Evolutionary conservation across 2,329 filamentous ascomycete species (phyloP), one percentile per base, ranked within the genome.

Genomic region (Hypoxylon sp.): DNA sequence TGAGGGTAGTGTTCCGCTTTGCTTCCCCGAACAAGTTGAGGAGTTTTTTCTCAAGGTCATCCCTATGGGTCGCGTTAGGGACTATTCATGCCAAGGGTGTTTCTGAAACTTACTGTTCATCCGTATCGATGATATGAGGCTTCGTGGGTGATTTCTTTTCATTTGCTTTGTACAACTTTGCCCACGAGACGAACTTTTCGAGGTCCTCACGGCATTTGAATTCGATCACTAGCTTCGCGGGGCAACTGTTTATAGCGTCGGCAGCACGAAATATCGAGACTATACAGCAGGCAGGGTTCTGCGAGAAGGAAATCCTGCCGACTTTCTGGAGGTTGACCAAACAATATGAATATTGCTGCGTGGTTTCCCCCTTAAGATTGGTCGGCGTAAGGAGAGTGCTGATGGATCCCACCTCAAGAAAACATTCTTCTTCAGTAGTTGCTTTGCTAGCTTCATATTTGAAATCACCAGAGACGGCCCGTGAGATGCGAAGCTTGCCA

Each of bases 321-420:
- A 65, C 49, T 13, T 64, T 69, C 3, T 39, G 34, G n/a, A 73
- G 28, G 50, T 74, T 68, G 24, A 76, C 47, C 6, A 56, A 68
- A 17, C 71, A 55, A 61, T 70, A 74, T 34, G 43, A 20, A 26
- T 70, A 69, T 11, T 66, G 4, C 26, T 59, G 47, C 46, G 74
- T 41, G 1, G 65, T 4, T 1, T 66, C 34, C 2, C 66, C 62
- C 8, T 64, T 28, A 6, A 64, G 30, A 54, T 72, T 59, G 10
- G 65, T 65, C 10, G 73, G 71, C 17, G 60, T 61, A 24, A 76
- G 64, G 19, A 71, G 69, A 26, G 66, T 57, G 37, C 70, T 72
- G 17, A 72, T 44, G 24, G 69, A 59, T 47, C 60, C 57, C 30
- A 70, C 28, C 32, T 63, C 68, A 15, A 76, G 64, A 19, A 60